Percentiles rank a stretch among this genome's conserved stretches.
phyloP scores from a whole-genome alignment of 768 basidiomycete genomes.

The Tephrocybe rancida region DNA sequence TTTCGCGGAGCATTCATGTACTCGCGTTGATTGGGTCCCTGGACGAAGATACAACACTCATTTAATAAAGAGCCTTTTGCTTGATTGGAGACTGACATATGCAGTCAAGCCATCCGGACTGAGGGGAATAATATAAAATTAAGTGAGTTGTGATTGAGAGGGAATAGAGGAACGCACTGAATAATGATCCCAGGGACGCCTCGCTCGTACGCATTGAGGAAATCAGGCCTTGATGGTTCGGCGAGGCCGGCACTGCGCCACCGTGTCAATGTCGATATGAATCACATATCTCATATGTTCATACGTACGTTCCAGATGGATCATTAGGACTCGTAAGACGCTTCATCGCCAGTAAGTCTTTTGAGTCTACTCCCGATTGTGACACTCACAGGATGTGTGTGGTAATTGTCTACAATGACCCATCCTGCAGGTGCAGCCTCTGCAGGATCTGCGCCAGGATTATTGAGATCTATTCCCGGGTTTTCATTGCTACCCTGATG shows the following conservation, averaged over 20 bases:
- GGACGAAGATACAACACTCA: too few relatives aligned
- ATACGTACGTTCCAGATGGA: neutral
- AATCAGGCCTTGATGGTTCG: neutral
- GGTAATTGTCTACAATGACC: neutral
- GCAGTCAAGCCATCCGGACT: too few relatives aligned
- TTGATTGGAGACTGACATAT: too few relatives aligned
- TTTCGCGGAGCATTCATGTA: too few relatives aligned
- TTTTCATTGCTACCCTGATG: neutral
- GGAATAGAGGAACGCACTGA: neutral
- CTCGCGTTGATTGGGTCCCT: too few relatives aligned
- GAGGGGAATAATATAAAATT: too few relatives aligned
- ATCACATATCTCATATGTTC: neutral
- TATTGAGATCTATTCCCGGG: neutral
- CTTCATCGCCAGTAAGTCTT: neutral
- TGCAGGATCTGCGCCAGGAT: neutral
- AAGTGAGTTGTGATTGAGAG: too few relatives aligned
- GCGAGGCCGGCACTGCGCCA: neutral
- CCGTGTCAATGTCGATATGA: neutral
- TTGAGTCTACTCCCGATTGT: neutral
- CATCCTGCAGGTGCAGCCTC: neutral
- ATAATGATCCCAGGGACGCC: neutral
- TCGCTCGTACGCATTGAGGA: neutral
- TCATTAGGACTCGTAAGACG: neutral
- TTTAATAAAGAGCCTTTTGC: too few relatives aligned
- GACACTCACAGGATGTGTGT: neutral